Evolutionary conservation across 352 stramenopile species (phyloP), one percentile per base, ranked within the genome.

Genomic region (Phytopythium cucurbitacearum): DNA sequence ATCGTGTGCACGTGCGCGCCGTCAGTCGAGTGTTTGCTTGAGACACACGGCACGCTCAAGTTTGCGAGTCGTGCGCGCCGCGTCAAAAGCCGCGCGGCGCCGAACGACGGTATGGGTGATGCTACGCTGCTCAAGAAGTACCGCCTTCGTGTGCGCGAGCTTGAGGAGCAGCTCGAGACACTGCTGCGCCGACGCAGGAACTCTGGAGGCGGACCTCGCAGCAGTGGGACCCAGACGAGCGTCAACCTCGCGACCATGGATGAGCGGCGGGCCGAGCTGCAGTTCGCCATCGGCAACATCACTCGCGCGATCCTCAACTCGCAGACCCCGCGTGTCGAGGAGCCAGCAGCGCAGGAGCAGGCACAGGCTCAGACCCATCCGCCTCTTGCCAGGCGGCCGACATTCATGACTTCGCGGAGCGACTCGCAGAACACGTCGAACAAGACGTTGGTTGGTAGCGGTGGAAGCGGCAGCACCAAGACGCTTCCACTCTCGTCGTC

Each of bases 1-100:
- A 89, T 99, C 40, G 91, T 99, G 59, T 98, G 94, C 50, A 99
- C 95, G 57, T 88, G 96, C 13, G 97, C 96, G 5, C 91, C 95
- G 12, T 97, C 92, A 0, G 89, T 97, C 43, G 74, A 95, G 11
- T 98, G 97, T 57, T 69, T 98, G 32, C 80, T 96, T 33, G 95
- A 98, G 67, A 98, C 94, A 32, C 79, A 96, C 59, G 97, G 89
- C 50, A 99, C 96, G 53, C 81, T 99, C 48, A 96, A 98, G 78
- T 99, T 99, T 76, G 96, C 95, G 1, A 90, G 77, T 28, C 76
- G 95, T 21, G 95, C 95, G 5, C 96, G 97, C 51, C 71, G 96
- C 28, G 86, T 99, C 16, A 96, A 94, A 57, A 98, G 94, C 38
- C 85, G 84, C 37, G 88, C 94, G 4, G 63, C 88, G 38, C 76